Conservation (phyloP, 495 filamentous ascomycete genomes). For the Penicillium cosmopolitanum region DNA sequence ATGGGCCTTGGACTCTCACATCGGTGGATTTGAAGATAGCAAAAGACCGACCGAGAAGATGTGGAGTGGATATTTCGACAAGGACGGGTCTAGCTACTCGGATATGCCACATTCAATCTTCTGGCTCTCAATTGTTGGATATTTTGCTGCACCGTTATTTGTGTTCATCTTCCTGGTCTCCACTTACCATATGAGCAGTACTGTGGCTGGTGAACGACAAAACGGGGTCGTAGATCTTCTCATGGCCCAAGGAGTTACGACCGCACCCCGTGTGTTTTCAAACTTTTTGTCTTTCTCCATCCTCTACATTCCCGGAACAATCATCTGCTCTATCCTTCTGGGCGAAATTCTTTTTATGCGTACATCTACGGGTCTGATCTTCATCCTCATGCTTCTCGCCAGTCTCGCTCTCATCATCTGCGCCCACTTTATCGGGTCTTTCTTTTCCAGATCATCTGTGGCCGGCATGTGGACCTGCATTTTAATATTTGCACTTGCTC, state of each 20-base stretch:
- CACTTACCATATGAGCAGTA: constrained; percentile 11
- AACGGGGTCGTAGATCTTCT: constrained; percentile 10
- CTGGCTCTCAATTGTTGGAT: constrained; percentile 4
- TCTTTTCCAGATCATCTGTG: constrained; percentile 1
- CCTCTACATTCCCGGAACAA: not conserved
- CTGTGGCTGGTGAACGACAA: constrained; percentile 12
- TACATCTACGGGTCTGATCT: not conserved
- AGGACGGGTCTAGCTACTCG: not conserved
- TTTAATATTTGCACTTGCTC: not conserved
- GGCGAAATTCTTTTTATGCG: not conserved
- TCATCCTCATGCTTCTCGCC: constrained; percentile 4
- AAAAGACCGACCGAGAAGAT: constrained; percentile 7
- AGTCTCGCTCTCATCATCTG: not conserved
- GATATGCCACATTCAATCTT: not conserved
- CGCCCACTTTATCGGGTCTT: constrained; percentile 1
- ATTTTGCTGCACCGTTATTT: constrained; percentile 9
- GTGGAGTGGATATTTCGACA: not conserved
- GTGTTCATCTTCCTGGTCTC: constrained; percentile 4
- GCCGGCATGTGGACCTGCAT: constrained; percentile 1
- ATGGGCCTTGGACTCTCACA: not conserved
- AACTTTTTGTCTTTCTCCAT: constrained; percentile 2
- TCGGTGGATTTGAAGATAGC: not conserved
- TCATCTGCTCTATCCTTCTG: constrained; percentile 1
- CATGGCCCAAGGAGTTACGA: constrained; percentile 9
- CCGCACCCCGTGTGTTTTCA: not conserved